Conservation (phyloP, 768 basidiomycete genomes). For the Termitomyces sp. region DNA sequence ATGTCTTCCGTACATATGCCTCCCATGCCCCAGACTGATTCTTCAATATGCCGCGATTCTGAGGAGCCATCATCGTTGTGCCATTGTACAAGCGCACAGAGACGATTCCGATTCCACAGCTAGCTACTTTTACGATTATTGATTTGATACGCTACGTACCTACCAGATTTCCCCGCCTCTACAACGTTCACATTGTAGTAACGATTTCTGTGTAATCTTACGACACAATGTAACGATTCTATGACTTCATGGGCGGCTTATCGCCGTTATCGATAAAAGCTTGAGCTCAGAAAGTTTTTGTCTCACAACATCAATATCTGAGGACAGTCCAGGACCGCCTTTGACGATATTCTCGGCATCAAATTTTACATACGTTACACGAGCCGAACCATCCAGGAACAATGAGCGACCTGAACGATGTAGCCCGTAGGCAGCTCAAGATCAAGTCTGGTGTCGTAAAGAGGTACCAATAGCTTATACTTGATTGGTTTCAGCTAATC, state of each 20-base stretch:
- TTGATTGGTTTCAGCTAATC: conserved; percentile 4
- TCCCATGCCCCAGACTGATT: conserved; percentile 17
- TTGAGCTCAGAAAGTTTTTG: background rate
- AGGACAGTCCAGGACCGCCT: background rate
- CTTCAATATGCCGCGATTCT: conserved; percentile 13
- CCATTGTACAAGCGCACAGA: conserved; percentile 10
- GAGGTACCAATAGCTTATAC: conserved; percentile 39
- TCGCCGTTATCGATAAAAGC: conserved; percentile 13
- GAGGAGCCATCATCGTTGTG: conserved; percentile 11
- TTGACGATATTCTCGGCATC: background rate
- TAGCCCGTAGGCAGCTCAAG: conserved; percentile 59
- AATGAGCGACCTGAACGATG: conserved; percentile 45
- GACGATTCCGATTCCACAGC: conserved; percentile 1
- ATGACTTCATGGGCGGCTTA: conserved; percentile 12
- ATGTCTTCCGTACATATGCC: conserved; percentile 19
- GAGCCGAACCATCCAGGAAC: conserved; percentile 4
- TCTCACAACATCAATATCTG: background rate
- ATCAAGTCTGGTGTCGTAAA: conserved; percentile 67
- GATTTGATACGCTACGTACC: background rate
- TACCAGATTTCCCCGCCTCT: conserved; percentile 22
- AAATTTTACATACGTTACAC: background rate
- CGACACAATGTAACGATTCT: conserved; percentile 31
- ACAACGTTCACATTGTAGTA: conserved; percentile 35
- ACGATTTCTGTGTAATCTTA: conserved; percentile 38
- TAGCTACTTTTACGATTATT: conserved; percentile 10